These are phyloP conservation scores for Pythium pyrilobum DNA, from an alignment of 352 stramenopile species.

Conservation along the genomic window DNA sequence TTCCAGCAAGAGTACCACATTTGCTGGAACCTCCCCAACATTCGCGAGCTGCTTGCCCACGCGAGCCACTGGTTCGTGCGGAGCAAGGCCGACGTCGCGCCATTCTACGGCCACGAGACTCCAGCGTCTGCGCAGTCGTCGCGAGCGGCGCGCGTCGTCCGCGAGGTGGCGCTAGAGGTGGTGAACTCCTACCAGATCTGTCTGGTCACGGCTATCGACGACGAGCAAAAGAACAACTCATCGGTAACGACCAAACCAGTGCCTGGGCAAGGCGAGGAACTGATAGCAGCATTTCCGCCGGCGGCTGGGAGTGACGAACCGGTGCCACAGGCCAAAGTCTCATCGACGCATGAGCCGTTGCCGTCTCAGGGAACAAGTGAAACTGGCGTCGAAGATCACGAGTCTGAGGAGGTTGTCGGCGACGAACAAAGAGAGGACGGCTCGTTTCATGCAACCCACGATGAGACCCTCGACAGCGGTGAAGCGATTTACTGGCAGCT, in stretches of 20 bases:
- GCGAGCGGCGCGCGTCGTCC: constrained; percentile 29
- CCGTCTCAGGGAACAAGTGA: background rate
- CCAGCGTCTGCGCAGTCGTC: constrained; percentile 4
- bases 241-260: too few species aligned
- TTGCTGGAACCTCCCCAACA: constrained; percentile 58
- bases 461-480: background rate
- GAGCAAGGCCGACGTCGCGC: constrained; percentile 51
- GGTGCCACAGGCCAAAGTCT: too few species aligned
- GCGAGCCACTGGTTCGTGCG: constrained; percentile 68
- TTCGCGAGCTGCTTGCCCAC: constrained; percentile 51
- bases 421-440: background rate
- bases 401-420: too few species aligned
- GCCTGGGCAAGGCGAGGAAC: too few species aligned
- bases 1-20: constrained; percentile 71
- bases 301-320: too few species aligned
- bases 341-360: too few species aligned
- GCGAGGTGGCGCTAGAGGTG: constrained; percentile 44
- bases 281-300: too few species aligned
- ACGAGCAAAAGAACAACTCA: too few species aligned
- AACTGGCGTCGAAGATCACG: background rate
- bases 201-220: constrained; percentile 22
- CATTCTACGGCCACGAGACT: constrained; percentile 46
- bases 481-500: constrained; percentile 23
- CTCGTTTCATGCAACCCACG: background rate
- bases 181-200: constrained; percentile 51